These are phyloP conservation scores for Colletotrichum musae DNA, from an alignment of 2,329 filamentous ascomycete species.

Conservation along the genomic window DNA sequence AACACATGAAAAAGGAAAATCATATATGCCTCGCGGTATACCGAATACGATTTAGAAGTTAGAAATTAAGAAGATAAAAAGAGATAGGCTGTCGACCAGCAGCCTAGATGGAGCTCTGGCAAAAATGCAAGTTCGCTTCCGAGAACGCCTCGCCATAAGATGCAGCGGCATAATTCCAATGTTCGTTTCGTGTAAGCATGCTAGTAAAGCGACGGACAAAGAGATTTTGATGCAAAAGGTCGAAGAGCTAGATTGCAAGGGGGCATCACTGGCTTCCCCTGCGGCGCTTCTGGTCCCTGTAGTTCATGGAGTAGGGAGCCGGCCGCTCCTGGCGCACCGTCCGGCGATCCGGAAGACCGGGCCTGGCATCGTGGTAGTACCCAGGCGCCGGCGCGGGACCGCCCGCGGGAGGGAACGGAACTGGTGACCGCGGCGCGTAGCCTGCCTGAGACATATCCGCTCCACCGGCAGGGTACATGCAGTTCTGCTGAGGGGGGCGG, in stretches of 20 bases:
- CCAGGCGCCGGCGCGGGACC: slow-evolving; percentile 1
- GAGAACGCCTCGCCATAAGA: slow-evolving; percentile 34
- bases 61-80: slow-evolving; percentile 25
- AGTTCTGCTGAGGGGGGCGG: slow-evolving; percentile 21
- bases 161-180: slow-evolving; percentile 13
- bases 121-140: slow-evolving; percentile 2
- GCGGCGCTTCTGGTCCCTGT: slow-evolving; percentile 34
- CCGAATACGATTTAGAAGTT: slow-evolving; percentile 18
- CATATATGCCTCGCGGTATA: background rate
- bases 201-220: background rate
- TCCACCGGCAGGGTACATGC: slow-evolving; percentile 25
- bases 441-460: slow-evolving; percentile 31
- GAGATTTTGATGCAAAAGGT: no score
- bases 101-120: slow-evolving; percentile 11
- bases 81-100: slow-evolving; percentile 21
- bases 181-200: slow-evolving; percentile 15
- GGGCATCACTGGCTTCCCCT: slow-evolving; percentile 30
- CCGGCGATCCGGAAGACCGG: slow-evolving; percentile 32
- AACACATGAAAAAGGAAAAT: background rate
- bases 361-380: slow-evolving; percentile 34
- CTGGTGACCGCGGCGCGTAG: slow-evolving; percentile 34
- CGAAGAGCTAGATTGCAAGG: background rate
- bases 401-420: slow-evolving; percentile 14
- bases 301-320: slow-evolving; percentile 34
- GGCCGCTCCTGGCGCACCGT: slow-evolving; percentile 34